These are phyloP conservation scores for Sugiyamaella qingdaonensis DNA, from an alignment of 805 yeast species.

Conservation along the genomic window DNA sequence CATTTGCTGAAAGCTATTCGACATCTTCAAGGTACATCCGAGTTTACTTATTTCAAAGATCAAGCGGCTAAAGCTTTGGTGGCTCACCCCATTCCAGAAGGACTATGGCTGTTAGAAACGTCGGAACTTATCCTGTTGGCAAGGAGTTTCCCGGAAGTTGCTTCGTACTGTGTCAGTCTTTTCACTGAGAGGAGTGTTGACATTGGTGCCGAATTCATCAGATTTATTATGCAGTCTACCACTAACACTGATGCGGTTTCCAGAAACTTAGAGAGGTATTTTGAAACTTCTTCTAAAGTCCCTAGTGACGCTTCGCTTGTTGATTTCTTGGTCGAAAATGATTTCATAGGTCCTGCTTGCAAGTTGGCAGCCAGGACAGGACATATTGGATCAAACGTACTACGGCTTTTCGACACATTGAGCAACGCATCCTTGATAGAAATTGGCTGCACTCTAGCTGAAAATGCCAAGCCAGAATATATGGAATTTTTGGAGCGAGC, in stretches of 20 bases:
- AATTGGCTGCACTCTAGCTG: constrained; percentile 2
- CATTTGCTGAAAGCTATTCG: neutral
- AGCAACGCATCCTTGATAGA: neutral
- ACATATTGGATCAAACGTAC: neutral
- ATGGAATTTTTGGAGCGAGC: too few relatives aligned
- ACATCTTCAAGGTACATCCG: neutral
- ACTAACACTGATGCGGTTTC: too few relatives aligned
- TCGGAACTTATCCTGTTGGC: neutral
- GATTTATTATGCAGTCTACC: too few relatives aligned
- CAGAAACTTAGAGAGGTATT: neutral
- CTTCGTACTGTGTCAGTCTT: neutral
- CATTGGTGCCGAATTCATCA: too few relatives aligned
- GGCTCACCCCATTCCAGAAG: neutral
- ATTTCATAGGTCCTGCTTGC: neutral
- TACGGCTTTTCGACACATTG: neutral
- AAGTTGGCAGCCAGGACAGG: neutral
- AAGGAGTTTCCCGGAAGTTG: neutral
- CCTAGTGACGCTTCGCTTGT: neutral
- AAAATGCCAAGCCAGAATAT: neutral
- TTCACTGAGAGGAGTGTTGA: neutral
- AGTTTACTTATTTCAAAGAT: neutral
- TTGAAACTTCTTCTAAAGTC: neutral
- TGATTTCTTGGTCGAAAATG: neutral
- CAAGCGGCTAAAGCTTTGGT: neutral
- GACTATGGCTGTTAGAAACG: neutral